Percentiles rank a stretch among this genome's conserved stretches.
These are phyloP conservation scores for Luvunga scandens DNA, from an alignment of 345 rosid species.

Conservation along the genomic window DNA sequence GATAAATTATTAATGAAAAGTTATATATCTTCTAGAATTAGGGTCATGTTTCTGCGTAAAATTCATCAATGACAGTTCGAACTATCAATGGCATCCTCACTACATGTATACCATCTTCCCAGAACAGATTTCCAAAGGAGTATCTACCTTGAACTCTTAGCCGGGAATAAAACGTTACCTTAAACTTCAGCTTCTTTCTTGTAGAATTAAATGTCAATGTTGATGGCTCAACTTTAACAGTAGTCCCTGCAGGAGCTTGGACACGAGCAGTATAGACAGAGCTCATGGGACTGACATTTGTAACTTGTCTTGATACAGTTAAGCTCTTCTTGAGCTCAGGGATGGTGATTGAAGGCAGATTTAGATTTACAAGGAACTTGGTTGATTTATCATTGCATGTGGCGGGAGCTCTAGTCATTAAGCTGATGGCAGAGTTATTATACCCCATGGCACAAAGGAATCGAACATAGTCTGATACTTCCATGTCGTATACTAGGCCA, in stretches of 20 bases:
- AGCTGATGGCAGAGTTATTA: slow-evolving; percentile 47
- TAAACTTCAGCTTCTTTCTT: slow-evolving; percentile 37
- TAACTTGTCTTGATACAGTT: slow-evolving; percentile 54
- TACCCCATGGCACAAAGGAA: slow-evolving; percentile 65
- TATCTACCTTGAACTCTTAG: slow-evolving; percentile 51
- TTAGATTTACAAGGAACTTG: slow-evolving; percentile 45
- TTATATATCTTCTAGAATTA: neutral
- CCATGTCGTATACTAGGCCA: slow-evolving; percentile 57
- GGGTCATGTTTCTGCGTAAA: slow-evolving; percentile 31
- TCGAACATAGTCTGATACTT: slow-evolving; percentile 36
- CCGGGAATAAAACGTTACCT: slow-evolving; percentile 34
- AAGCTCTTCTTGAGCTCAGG: slow-evolving; percentile 48
- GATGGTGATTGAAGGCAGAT: slow-evolving; percentile 66
- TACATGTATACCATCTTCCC: slow-evolving; percentile 47
- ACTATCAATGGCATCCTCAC: slow-evolving; percentile 49
- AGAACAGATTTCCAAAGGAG: slow-evolving; percentile 45
- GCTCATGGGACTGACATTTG: slow-evolving; percentile 54
- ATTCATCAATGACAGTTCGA: slow-evolving; percentile 32
- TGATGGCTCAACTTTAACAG: slow-evolving; percentile 45
- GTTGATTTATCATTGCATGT: slow-evolving; percentile 41
- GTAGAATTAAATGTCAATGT: slow-evolving; percentile 51
- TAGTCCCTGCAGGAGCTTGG: slow-evolving; percentile 51
- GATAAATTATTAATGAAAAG: neutral
- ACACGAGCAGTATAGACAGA: slow-evolving; percentile 49
- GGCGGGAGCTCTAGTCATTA: slow-evolving; percentile 31